Evolutionary conservation across 2,329 filamentous ascomycete genomes (phyloP), one percentile per base, ranked within the genome.

Genomic region (Endocalyx cinctus): DNA sequence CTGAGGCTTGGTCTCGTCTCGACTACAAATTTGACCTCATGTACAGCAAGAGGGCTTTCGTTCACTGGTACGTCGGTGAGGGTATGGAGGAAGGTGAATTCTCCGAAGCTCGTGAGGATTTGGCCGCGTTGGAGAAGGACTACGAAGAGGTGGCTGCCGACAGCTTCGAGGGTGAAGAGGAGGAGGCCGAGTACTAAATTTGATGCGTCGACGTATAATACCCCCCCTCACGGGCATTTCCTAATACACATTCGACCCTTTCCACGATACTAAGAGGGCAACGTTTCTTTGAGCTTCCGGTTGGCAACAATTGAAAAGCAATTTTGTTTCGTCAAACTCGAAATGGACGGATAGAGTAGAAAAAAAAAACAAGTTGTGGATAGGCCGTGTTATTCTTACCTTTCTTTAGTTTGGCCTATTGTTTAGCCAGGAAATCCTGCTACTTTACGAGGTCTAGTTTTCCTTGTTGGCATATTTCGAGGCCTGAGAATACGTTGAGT

Each of bases 41-140:
- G 81, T 83, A 84, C 72, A 80, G 74, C 66, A 84, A 84, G 74
- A 79, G 81, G 47, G 80, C 81, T 39, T 84, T 85, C 51, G 80
- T 84, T 28, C 80, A 85, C 66, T 84, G 81, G 81, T 85, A 85
- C 48, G 86, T 92, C 34, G 86, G 86, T 47, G 86, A 92, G 68
- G 86, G 86, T 67, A 92, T 92, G 86, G 86, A 92, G 69, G 86
- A 92, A 62, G 86, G 86, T 52, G 86, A 92, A 64, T 92, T 92
- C 69, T 84, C 81, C 43, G 86, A 92, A 65, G 86, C 86, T 42
- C 82, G 86, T 50, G 86, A 92, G 69, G 86, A 92, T 60, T 71
- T 92, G 41, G 86, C 86, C 43, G 86, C 86, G 29, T 71, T 92
- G 20, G 86, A 90, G 72, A 86, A 83, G 70, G 85, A 90, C 54